These are phyloP conservation scores for Fusarium zealandicum DNA, from an alignment of 2,329 filamentous ascomycete species.

Conservation along the genomic window DNA sequence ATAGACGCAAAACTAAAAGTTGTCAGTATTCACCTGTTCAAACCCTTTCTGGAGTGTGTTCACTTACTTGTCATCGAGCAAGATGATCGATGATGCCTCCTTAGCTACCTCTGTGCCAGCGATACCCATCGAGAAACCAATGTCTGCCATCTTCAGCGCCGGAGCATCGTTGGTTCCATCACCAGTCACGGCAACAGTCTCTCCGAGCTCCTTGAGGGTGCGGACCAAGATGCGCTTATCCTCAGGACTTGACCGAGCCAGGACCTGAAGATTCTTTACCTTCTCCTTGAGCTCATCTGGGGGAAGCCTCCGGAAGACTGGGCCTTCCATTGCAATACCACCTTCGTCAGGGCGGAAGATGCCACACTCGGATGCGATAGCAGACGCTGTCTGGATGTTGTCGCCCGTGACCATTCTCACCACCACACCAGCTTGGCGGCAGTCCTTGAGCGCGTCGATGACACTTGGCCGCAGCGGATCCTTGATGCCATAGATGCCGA, in stretches of 20 bases:
- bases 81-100: slow-evolving; percentile 67
- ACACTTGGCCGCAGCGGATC: slow-evolving; percentile 71
- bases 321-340: slow-evolving; percentile 67
- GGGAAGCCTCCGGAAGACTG: slow-evolving; percentile 63
- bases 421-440: slow-evolving; percentile 70
- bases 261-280: slow-evolving; percentile 67
- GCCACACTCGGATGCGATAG: slow-evolving; percentile 55
- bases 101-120: slow-evolving; percentile 70
- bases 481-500: slow-evolving; percentile 68
- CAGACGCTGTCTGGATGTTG: slow-evolving; percentile 53
- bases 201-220: slow-evolving; percentile 67
- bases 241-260: slow-evolving; percentile 71
- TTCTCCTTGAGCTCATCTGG: slow-evolving; percentile 61
- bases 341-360: slow-evolving; percentile 60
- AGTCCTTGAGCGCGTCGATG: slow-evolving; percentile 67
- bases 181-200: slow-evolving; percentile 66
- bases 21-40: slow-evolving; percentile 9
- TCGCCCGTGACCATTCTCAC: slow-evolving; percentile 69
- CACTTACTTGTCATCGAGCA: slow-evolving; percentile 63
- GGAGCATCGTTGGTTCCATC: slow-evolving; percentile 70
- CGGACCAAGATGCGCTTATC: slow-evolving; percentile 70
- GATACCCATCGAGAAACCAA: slow-evolving; percentile 71
- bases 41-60: not conserved
- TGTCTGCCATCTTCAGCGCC: slow-evolving; percentile 66
- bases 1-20: slow-evolving; percentile 56